These are phyloP conservation scores for Monilinia laxa DNA, from an alignment of 2,329 filamentous ascomycete species.

Conservation along the genomic window DNA sequence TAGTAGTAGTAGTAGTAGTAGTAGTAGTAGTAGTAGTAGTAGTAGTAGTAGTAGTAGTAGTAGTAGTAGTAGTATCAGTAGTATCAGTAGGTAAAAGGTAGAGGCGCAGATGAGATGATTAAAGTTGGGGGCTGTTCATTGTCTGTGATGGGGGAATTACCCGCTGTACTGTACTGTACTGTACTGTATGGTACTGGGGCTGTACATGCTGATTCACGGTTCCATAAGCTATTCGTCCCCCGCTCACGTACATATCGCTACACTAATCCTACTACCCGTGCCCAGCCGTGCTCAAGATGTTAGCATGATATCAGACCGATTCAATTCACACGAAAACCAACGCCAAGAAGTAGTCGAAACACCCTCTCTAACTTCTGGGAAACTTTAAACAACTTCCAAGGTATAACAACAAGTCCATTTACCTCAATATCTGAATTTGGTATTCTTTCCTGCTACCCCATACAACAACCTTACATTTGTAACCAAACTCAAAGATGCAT, in stretches of 20 bases:
- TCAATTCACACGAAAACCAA: not conserved
- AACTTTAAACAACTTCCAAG: not conserved
- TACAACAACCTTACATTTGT: not conserved
- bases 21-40: too few species aligned
- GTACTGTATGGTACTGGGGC: not conserved
- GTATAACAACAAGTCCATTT: constrained; percentile 5
- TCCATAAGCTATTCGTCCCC: not conserved
- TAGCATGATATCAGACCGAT: not conserved
- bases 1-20: too few species aligned
- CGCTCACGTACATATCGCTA: not conserved
- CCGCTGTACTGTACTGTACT: not conserved
- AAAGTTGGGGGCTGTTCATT: constrained; percentile 13
- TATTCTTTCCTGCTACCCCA: constrained; percentile 1
- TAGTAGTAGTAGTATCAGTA: too few species aligned
- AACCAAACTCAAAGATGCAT: constrained; percentile 7
- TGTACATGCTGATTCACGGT: not conserved
- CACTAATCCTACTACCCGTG: not conserved
- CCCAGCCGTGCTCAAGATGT: constrained; percentile 7
- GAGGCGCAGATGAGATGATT: not conserved
- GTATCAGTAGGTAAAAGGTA: too few species aligned
- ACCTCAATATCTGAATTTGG: not conserved
- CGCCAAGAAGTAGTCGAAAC: not conserved
- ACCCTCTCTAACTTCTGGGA: not conserved
- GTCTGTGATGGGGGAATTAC: not conserved
- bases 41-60: too few species aligned